Evolutionary conservation across 2,329 filamentous ascomycete species (phyloP).

Genomic region (Talaromyces sp.): DNA sequence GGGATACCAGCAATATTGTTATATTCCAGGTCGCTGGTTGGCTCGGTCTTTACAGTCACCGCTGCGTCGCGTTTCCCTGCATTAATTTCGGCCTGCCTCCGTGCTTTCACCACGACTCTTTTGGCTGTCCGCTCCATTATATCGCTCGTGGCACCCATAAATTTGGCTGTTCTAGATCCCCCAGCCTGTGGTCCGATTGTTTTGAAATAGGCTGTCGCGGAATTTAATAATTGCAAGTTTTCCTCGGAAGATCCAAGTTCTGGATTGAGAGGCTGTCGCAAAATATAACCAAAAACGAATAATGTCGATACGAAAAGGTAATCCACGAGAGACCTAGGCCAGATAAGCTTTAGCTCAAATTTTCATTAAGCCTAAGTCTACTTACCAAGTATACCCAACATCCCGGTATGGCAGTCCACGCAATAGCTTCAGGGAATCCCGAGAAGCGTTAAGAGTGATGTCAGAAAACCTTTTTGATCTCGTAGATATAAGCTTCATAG

Average conservation of each 20-base stretch:
- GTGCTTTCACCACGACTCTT: constrained; percentile 77
- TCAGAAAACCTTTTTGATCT: constrained; percentile 82
- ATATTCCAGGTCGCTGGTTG: background rate
- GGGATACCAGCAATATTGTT: background rate
- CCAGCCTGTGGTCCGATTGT: constrained; percentile 73
- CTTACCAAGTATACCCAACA: constrained; percentile 86
- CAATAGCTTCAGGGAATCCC: constrained; percentile 82
- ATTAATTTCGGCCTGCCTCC: constrained; percentile 54
- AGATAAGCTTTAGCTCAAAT: background rate
- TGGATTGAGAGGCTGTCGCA: constrained; percentile 82
- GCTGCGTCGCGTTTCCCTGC: background rate
- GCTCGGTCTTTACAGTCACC: background rate
- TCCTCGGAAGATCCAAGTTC: constrained; percentile 57
- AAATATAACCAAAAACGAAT: constrained; percentile 84
- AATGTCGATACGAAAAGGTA: constrained; percentile 90
- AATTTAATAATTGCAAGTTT: constrained; percentile 78
- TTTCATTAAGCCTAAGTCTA: constrained; percentile 12
- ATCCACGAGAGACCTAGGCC: constrained; percentile 70
- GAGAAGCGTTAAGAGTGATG: constrained; percentile 79
- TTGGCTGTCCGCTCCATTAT: constrained; percentile 90
- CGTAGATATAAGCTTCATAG: constrained; percentile 13
- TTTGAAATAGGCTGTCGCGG: constrained; percentile 82
- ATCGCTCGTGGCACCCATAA: constrained; percentile 83
- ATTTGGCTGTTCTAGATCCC: constrained; percentile 75
- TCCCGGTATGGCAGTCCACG: constrained; percentile 94